These are phyloP conservation scores for Pyricularia pennisetigena DNA, from an alignment of 2,329 filamentous ascomycete genomes.

Conservation along the genomic window DNA sequence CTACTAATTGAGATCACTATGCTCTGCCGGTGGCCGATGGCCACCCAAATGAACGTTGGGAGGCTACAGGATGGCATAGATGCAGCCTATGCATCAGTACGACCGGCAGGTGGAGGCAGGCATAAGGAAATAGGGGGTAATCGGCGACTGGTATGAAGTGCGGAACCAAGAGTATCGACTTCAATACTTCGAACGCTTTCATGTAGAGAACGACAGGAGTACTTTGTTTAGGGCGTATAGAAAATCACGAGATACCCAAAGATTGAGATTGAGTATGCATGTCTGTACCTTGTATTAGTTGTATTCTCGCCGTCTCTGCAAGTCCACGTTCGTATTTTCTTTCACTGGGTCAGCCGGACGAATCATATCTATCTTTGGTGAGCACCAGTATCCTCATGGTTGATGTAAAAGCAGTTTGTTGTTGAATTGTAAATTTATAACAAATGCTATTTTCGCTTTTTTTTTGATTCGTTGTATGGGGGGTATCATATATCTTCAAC, in stretches of 20 bases:
- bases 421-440: not conserved
- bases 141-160: not conserved
- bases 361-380: not conserved
- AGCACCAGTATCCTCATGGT: not conserved
- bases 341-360: not conserved
- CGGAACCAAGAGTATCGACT: not conserved
- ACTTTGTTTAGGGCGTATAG: slow-evolving; percentile 6
- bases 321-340: not conserved
- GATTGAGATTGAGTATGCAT: slow-evolving; percentile 1
- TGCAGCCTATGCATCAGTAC: not conserved
- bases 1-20: not conserved
- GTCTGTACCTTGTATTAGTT: not conserved
- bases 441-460: slow-evolving; percentile 8
- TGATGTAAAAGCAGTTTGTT: not conserved
- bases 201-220: not conserved
- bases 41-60: not conserved
- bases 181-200: not conserved
- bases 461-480: slow-evolving; percentile 15
- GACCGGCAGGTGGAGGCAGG: not conserved
- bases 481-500: slow-evolving; percentile 26
- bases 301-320: not conserved
- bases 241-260: slow-evolving; percentile 27
- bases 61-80: not conserved
- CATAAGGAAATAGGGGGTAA: not conserved
- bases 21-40: not conserved